Evolutionary conservation across 192 early-diverging fungal genomes (phyloP), one percentile per base, ranked within the genome.

Genomic region (Diversispora epigaea): DNA sequence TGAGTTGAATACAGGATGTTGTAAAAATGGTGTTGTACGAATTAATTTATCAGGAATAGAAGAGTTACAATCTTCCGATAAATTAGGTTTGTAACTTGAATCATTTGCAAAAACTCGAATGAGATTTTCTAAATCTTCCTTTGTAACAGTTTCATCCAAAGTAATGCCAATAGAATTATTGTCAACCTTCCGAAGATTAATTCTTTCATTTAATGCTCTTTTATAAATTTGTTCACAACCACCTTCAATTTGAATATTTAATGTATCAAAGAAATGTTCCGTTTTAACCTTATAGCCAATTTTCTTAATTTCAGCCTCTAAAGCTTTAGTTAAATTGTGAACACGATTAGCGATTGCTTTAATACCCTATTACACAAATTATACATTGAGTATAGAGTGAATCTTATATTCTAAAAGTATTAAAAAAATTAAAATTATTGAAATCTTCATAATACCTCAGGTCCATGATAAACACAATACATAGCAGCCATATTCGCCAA

Each of bases 401-500:
- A 78, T 68, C 54, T 57, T 50, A 50, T 17, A 4, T 14, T 4
- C 10, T 17, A 11, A 11, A 17, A 17, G 50, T 11, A 54, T 54
- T 54, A 39, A 25, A 10, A 10, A 60, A 25, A 22, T 25, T 68
- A 32, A n/a, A 32, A 41, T 40, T 43, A 71, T 68, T 68, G 77
- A 69, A 41, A 77, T 64, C 21, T 65, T 9, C n/a, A 17, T 4
- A 39, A 14, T 76, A 90, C 89, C 76, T 91, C 82, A 43, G 98
- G 96, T 55, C 98, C 98, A 80, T 99, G 98, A 85, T 98, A 99
- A 63, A 99, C 94, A 39, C 93, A 95, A 77, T 99, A 99, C 93
- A 99, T 97, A 58, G 95, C 98, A 44, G 96, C 88, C 96, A 99
- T 98, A 88, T 99, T 99, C 69, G 98, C 98, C 65, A 99, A 86